A percentile compares a stretch with the other conserved stretches of the same genome.
Conservation (phyloP, 495 filamentous ascomycete species). For the Aspergillus bertholletiae region DNA sequence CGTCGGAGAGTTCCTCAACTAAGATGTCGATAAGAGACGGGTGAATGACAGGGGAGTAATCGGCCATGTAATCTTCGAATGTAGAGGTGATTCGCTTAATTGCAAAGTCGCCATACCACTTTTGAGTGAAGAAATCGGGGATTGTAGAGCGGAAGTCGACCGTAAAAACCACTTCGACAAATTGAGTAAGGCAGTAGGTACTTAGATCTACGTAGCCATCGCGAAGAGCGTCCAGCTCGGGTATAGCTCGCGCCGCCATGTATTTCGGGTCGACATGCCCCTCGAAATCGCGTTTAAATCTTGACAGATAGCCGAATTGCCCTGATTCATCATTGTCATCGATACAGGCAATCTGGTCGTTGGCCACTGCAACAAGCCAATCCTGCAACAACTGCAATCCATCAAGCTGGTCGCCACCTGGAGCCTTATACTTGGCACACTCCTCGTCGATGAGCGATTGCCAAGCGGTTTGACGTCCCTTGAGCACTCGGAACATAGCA, state of each 20-base stretch:
- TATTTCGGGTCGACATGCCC: slow-evolving; percentile 78
- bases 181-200: slow-evolving; percentile 83
- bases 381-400: slow-evolving; percentile 80
- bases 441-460: slow-evolving; percentile 87
- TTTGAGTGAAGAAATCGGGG: slow-evolving; percentile 82
- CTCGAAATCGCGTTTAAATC: slow-evolving; percentile 76
- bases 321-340: slow-evolving; percentile 73
- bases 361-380: slow-evolving; percentile 94
- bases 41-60: slow-evolving; percentile 78
- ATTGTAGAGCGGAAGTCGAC: slow-evolving; percentile 81
- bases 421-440: slow-evolving; percentile 61
- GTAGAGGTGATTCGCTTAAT: slow-evolving; percentile 90
- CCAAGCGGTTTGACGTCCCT: slow-evolving; percentile 77
- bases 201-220: slow-evolving; percentile 92
- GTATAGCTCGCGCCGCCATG: slow-evolving; percentile 61
- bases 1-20: slow-evolving; percentile 86
- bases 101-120: slow-evolving; percentile 78
- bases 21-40: slow-evolving; percentile 82
- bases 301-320: slow-evolving; percentile 70
- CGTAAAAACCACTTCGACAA: slow-evolving; percentile 77
- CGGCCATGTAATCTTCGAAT: slow-evolving; percentile 87
- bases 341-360: slow-evolving; percentile 97
- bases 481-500: slow-evolving; percentile 84
- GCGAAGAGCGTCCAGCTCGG: slow-evolving; percentile 68
- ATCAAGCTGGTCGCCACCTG: slow-evolving; percentile 61